Base-by-base conservation (phyloP, 1,284 basidiomycete species). In the Pseudozyma sp. region DNA sequence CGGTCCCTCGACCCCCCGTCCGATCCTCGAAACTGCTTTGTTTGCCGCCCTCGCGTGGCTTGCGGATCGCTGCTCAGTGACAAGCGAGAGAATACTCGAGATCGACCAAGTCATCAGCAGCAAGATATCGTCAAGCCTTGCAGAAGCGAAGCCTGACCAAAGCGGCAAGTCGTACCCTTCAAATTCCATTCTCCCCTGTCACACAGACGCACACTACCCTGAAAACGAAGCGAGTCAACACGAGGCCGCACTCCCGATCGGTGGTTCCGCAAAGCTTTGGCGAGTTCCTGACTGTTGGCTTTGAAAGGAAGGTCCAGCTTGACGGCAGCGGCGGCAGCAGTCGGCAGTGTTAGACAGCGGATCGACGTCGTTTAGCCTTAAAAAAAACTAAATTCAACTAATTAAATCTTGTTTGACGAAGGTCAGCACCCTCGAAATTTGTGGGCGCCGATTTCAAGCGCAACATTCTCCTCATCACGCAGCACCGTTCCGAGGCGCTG, bases 371-470 rank as follows among this genome's bases (percentile, higher is more conserved):
- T 9, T 11, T 24, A 33, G 34, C 49, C 13, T 49, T n/a, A n/a
- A 13, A 24, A 24, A 24, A 24, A 24, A 24, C 24, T 24, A 24
- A 24, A 24, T 24, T 24, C 24, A 24, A 24, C 4, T 24, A 24
- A 24, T 24, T 24, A 24, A 24, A 24, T 24, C 6, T n/a, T 47
- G 13, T 33, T 50, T 37, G 24, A 31, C 19, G n/a, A 40, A 34
- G 14, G 33, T 4, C 13, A 54, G 43, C 52, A 54, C 52, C 52
- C 52, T 54, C 52, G 43, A 54, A 52, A 52, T 42, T 24, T 50
- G 37, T 50, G 33, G 33, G 16, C 30, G 49, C 13, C 14, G 49
- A 40, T 50, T 50, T 50, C 49, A 50, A 40, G 8, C 35, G 49
- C 49, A 50, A 29, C 37, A 30, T 50, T 50, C 13, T 37, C 11